phyloP scores from a whole-genome alignment of 108 stramenopile species.

The Hondaea fermentalgiana region DNA sequence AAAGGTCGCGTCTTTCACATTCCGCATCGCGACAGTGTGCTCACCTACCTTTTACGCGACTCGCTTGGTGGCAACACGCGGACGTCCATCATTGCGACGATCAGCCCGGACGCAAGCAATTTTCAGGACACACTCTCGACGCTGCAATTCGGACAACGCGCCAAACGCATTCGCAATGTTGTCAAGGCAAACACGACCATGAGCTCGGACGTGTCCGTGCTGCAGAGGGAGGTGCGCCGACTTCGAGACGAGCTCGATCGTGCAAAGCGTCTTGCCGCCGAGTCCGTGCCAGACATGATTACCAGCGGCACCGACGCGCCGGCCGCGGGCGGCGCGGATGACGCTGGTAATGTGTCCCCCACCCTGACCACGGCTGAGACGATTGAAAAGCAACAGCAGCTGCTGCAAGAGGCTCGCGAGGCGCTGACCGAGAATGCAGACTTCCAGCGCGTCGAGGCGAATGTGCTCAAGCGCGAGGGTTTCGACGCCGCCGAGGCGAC shows the following conservation, averaged over 20 bases:
- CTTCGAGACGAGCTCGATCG: background rate
- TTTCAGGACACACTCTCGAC: constrained; percentile 35
- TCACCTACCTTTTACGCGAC: background rate
- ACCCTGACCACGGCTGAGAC: background rate
- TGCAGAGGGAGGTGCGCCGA: background rate
- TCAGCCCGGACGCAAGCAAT: constrained; percentile 2
- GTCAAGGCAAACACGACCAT: constrained; percentile 15
- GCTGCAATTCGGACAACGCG: constrained; percentile 34
- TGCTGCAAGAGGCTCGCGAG: background rate
- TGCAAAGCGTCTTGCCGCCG: background rate
- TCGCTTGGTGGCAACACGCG: constrained; percentile 21
- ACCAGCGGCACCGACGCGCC: too few species aligned
- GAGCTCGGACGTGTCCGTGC: background rate
- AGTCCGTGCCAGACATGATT: too few species aligned
- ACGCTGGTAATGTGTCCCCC: background rate
- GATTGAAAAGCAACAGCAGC: background rate
- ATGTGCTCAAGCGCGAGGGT: background rate
- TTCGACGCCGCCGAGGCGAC: background rate
- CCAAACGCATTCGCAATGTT: constrained; percentile 27
- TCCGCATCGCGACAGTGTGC: constrained; percentile 22
- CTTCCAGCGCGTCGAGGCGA: background rate
- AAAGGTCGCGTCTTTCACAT: constrained; percentile 27
- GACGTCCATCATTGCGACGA: constrained; percentile 17
- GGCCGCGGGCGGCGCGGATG: background rate
- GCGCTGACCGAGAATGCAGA: background rate